Evolutionary conservation across 75 land plant species (phyloP).

Genomic region (Selaginella moellendorffii): DNA sequence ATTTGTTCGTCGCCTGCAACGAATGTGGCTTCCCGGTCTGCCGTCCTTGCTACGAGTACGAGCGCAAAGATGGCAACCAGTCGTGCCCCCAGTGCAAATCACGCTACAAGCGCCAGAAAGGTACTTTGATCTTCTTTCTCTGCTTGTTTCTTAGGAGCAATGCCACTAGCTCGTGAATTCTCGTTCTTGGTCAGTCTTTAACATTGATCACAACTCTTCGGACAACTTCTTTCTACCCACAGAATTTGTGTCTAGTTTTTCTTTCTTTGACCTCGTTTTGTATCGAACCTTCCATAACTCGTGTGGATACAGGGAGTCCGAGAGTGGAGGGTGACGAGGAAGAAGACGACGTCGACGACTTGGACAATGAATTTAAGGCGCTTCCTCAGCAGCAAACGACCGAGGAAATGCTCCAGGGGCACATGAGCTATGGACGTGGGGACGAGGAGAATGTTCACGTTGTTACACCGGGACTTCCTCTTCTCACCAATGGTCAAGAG

Average conservation of each 20-base stretch:
- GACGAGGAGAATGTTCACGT: constrained; percentile 37
- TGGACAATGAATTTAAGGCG: constrained; percentile 65
- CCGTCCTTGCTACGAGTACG: constrained; percentile 82
- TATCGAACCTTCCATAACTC: too few relatives aligned
- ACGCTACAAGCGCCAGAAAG: constrained; percentile 72
- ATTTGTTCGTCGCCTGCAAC: constrained; percentile 80
- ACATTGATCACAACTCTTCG: too few relatives aligned
- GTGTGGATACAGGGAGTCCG: constrained; percentile 41
- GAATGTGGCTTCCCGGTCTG: constrained; percentile 89
- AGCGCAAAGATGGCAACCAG: constrained; percentile 76
- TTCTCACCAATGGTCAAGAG: constrained; percentile 50
- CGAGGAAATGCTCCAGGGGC: constrained; percentile 34
- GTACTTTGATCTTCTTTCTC: constrained; percentile 13
- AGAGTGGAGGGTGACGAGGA: constrained; percentile 82
- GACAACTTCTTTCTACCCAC: too few relatives aligned
- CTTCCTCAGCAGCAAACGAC: constrained; percentile 27
- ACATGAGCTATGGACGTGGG: constrained; percentile 54
- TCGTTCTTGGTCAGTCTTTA: too few relatives aligned
- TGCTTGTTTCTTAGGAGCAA: neutral
- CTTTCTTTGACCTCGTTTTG: too few relatives aligned
- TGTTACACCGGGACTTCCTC: constrained; percentile 37
- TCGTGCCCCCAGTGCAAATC: constrained; percentile 89
- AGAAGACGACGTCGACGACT: constrained; percentile 74
- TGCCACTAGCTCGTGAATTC: too few relatives aligned
- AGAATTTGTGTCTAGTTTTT: too few relatives aligned